Conservation (phyloP, 441 rosid genomes). For the Eutrema salsugineum region DNA sequence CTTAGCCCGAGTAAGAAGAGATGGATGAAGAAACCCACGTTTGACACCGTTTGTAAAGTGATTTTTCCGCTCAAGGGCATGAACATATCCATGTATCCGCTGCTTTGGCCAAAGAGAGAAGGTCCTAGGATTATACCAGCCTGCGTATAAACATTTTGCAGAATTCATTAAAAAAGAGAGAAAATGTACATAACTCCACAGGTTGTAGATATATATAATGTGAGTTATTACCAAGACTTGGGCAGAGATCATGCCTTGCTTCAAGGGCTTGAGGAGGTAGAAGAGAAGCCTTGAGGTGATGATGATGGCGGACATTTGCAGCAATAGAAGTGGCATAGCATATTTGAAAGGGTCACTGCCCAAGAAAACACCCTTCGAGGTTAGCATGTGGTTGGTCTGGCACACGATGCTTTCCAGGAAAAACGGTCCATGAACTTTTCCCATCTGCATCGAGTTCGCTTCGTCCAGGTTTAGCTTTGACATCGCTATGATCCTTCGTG, state of each 20-base stretch:
- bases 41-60: conserved; percentile 31
- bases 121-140: conserved; percentile 40
- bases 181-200: background rate
- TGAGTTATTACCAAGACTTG: conserved; percentile 40
- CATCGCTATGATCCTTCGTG: background rate
- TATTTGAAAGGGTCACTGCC: conserved; percentile 47
- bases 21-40: conserved; percentile 36
- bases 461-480: conserved; percentile 9
- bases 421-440: conserved; percentile 28
- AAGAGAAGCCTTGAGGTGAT: conserved; percentile 36
- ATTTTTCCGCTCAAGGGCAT: conserved; percentile 13
- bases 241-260: conserved; percentile 49
- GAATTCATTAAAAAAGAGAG: background rate
- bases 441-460: conserved; percentile 13
- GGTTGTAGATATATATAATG: too few species aligned
- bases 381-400: conserved; percentile 20
- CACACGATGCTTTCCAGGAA: conserved; percentile 30
- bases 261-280: conserved; percentile 45
- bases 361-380: conserved; percentile 42
- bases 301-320: conserved; percentile 43
- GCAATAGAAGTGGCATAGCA: conserved; percentile 44
- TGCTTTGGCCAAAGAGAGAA: conserved; percentile 25
- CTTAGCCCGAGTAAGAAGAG: conserved; percentile 33
- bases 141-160: conserved; percentile 1
- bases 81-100: background rate